Percentiles rank a stretch among this genome's conserved stretches.
These are phyloP conservation scores for Aegilops sharonensis DNA, from an alignment of 176 grass and related monocot species.

Conservation along the genomic window DNA sequence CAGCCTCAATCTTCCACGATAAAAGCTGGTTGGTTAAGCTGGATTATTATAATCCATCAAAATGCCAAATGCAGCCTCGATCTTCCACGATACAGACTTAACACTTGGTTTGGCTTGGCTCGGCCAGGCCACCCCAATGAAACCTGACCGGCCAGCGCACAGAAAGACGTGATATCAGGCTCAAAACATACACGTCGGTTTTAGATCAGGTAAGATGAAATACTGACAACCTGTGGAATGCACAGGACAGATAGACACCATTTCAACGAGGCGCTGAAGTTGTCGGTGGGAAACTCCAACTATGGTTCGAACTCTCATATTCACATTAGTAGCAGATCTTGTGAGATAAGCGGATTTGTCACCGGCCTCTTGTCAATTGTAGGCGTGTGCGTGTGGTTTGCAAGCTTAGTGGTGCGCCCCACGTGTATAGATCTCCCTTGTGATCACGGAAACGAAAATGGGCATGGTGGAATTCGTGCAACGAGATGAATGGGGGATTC, in stretches of 20 bases:
- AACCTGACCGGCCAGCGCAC: neutral
- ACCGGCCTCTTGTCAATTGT: neutral
- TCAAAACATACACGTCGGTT: neutral
- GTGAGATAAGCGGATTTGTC: neutral
- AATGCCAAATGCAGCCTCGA: neutral
- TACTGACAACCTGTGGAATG: neutral
- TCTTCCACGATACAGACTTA: neutral
- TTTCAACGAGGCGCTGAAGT: neutral
- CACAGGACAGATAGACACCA: neutral
- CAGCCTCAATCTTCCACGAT: no score
- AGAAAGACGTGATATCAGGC: neutral
- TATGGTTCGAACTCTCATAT: neutral
- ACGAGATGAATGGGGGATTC: neutral
- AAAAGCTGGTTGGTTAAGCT: no score
- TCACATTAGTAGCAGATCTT: neutral
- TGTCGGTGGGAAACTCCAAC: neutral
- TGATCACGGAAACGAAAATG: neutral
- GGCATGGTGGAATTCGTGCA: neutral
- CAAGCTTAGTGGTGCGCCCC: neutral
- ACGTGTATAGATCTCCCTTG: neutral
- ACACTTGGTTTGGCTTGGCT: neutral
- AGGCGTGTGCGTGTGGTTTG: neutral
- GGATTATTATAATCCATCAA: no score
- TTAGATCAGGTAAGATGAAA: slow-evolving; percentile 6
- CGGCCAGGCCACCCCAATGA: neutral